phyloP scores from a whole-genome alignment of 805 yeast genomes.

The Saturnispora serradocipensis region DNA sequence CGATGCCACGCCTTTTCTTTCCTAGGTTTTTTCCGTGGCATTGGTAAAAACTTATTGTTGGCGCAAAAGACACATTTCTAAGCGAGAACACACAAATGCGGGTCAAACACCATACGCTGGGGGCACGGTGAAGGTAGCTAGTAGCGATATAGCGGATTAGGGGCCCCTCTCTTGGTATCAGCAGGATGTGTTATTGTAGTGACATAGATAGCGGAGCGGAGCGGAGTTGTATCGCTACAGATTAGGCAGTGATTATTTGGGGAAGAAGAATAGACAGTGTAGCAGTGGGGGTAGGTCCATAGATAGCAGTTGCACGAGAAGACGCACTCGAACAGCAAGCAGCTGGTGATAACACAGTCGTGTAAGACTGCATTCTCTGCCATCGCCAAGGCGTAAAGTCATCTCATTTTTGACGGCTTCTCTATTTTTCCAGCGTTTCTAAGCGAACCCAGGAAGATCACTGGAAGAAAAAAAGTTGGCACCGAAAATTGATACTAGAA shows the following conservation, averaged over 20 bases:
- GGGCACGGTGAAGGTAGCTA: background rate
- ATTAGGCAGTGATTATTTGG: background rate
- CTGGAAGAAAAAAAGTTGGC: too few relatives aligned
- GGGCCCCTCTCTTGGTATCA: background rate
- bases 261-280: background rate
- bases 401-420: background rate
- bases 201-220: background rate
- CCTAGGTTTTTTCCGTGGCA: background rate
- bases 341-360: too few relatives aligned
- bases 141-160: background rate
- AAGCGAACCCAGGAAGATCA: background rate
- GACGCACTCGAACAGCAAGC: too few relatives aligned
- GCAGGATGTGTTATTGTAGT: background rate
- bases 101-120: background rate
- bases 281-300: background rate
- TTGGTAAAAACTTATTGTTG: background rate
- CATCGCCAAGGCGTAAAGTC: background rate
- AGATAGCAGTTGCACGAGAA: background rate
- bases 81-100: background rate
- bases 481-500: too few relatives aligned
- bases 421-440: background rate
- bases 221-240: background rate
- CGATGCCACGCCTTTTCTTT: background rate
- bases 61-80: background rate
- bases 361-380: background rate